phyloP scores from a whole-genome alignment of 2,329 filamentous ascomycete species.

The Tolypocladium amazonense region DNA sequence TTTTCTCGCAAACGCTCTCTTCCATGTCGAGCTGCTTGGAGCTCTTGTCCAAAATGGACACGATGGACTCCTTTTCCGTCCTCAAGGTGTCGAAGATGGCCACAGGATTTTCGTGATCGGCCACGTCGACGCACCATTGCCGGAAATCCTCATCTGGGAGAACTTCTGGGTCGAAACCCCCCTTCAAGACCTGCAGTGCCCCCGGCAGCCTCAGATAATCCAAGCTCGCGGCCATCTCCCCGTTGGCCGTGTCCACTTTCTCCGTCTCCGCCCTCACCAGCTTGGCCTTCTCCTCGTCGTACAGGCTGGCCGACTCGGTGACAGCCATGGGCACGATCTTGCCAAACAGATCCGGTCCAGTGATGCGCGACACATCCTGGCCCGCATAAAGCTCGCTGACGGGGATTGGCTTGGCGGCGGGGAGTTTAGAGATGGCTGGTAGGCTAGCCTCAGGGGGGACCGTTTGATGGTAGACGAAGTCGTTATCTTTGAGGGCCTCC shows the following conservation, averaged over 20 bases:
- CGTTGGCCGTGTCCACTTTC: slow-evolving; percentile 81
- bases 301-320: slow-evolving; percentile 91
- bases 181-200: slow-evolving; percentile 83
- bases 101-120: slow-evolving; percentile 70
- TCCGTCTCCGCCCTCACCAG: slow-evolving; percentile 88
- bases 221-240: slow-evolving; percentile 90
- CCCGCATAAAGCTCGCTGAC: slow-evolving; percentile 95
- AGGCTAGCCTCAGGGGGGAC: slow-evolving; percentile 80
- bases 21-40: slow-evolving; percentile 91
- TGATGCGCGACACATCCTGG: slow-evolving; percentile 94
- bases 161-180: slow-evolving; percentile 82
- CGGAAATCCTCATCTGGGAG: slow-evolving; percentile 84
- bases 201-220: slow-evolving; percentile 88
- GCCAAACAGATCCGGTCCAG: slow-evolving; percentile 91
- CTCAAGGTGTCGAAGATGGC: slow-evolving; percentile 71
- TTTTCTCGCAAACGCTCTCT: slow-evolving; percentile 97
- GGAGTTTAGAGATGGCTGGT: slow-evolving; percentile 74
- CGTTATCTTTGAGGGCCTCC: slow-evolving; percentile 80
- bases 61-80: slow-evolving; percentile 65
- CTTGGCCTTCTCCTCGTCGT: slow-evolving; percentile 98
- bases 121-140: slow-evolving; percentile 88
- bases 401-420: slow-evolving; percentile 92
- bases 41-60: slow-evolving; percentile 64
- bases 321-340: slow-evolving; percentile 95
- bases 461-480: slow-evolving; percentile 94